A percentile compares a stretch with the other conserved stretches of the same genome.
phyloP scores from a whole-genome alignment of 164 flowering plant species.

The Vitis amurensis region DNA sequence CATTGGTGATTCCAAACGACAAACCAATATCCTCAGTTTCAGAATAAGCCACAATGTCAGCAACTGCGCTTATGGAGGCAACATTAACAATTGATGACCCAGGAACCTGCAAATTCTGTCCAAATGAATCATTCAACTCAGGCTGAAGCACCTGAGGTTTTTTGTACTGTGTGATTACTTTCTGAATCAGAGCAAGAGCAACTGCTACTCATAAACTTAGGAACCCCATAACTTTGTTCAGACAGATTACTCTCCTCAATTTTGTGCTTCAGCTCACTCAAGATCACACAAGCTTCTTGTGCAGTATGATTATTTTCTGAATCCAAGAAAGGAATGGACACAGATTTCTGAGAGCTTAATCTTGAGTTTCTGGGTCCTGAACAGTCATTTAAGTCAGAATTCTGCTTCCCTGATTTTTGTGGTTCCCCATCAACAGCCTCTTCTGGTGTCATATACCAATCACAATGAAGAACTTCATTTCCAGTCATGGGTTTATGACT shows the following conservation, averaged over 20 bases:
- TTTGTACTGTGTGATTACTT: not conserved
- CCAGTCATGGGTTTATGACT: slow-evolving; percentile 1
- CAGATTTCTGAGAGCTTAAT: not conserved
- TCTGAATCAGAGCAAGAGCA: not conserved
- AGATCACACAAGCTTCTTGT: not conserved
- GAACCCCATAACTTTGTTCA: not conserved
- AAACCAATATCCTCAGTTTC: not conserved
- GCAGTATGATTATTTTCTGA: not conserved
- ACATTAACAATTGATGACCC: not conserved
- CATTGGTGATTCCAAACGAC: slow-evolving; percentile 4
- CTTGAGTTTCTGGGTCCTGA: slow-evolving; percentile 1
- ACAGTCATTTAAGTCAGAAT: slow-evolving; percentile 3
- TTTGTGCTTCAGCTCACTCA: not conserved
- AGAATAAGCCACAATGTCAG: slow-evolving; percentile 2
- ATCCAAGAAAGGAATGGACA: not conserved
- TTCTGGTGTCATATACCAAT: slow-evolving; percentile 3
- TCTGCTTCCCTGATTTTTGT: slow-evolving; percentile 2
- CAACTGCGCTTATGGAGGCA: not conserved
- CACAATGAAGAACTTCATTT: not conserved
- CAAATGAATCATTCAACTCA: slow-evolving; percentile 3
- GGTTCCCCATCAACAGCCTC: not conserved
- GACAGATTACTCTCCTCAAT: not conserved
- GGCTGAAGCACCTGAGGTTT: not conserved
- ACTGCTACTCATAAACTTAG: not conserved
- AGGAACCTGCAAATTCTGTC: not conserved